Evolutionary conservation across 2,329 filamentous ascomycete species (phyloP).

Genomic region (Colletotrichum acutatum): DNA sequence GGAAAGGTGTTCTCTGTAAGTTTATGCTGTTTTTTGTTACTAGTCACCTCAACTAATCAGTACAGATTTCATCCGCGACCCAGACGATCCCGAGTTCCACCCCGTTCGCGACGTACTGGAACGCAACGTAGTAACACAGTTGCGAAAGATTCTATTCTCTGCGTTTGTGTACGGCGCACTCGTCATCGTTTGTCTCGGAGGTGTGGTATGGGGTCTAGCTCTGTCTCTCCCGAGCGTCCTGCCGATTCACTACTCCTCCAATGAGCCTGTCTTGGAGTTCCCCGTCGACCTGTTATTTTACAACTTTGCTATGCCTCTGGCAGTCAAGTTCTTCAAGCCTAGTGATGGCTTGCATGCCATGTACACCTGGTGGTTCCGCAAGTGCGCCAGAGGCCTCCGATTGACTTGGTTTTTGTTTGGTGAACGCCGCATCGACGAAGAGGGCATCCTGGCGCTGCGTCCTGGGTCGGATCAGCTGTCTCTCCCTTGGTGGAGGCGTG

Average conservation of each 20-base stretch:
- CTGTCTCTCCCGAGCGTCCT: conserved; percentile 76
- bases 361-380: conserved; percentile 97
- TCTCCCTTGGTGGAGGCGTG: conserved; percentile 52
- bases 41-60: conserved; percentile 42
- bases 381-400: conserved; percentile 81
- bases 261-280: conserved; percentile 92
- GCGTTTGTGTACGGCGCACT: conserved; percentile 94
- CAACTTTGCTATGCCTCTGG: conserved; percentile 93
- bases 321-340: conserved; percentile 85
- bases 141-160: conserved; percentile 96
- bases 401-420: conserved; percentile 95
- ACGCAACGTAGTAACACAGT: conserved; percentile 88
- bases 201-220: conserved; percentile 92
- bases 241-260: conserved; percentile 93
- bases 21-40: conserved; percentile 35
- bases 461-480: conserved; percentile 44
- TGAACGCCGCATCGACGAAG: conserved; percentile 82
- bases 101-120: conserved; percentile 97
- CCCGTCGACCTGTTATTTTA: conserved; percentile 95
- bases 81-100: conserved; percentile 98
- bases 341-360: conserved; percentile 85
- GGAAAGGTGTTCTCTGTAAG: conserved; percentile 90
- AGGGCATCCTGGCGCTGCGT: conserved; percentile 71
- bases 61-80: conserved; percentile 93
- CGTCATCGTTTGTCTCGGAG: conserved; percentile 91